phyloP scores from a whole-genome alignment of 2,329 filamentous ascomycete genomes.

The Aspergillus cejpii region DNA sequence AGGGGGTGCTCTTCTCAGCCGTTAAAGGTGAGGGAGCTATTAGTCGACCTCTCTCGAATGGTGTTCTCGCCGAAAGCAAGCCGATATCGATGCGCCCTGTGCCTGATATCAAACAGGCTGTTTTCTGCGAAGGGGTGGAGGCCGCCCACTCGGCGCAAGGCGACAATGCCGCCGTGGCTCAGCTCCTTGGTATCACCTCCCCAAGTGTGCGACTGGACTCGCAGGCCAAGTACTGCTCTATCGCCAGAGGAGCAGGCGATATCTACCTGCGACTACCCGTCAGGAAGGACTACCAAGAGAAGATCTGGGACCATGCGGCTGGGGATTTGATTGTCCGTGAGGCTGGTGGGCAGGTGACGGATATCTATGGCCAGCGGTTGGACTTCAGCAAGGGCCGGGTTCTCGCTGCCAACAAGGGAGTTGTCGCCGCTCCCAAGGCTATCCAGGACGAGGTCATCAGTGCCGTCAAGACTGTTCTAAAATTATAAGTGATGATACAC shows the following conservation, averaged over 20 bases:
- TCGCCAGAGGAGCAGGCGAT: conserved; percentile 88
- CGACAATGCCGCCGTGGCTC: conserved; percentile 78
- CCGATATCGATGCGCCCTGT: conserved; percentile 74
- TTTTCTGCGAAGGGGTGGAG: conserved; percentile 96
- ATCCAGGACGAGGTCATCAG: conserved; percentile 70
- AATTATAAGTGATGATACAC: conserved; percentile 33
- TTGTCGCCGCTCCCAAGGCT: conserved; percentile 74
- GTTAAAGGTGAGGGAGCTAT: conserved; percentile 71
- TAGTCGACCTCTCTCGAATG: conserved; percentile 64
- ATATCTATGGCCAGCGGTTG: conserved; percentile 74
- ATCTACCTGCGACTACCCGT: conserved; percentile 87
- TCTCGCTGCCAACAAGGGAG: conserved; percentile 82
- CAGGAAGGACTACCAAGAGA: conserved; percentile 85
- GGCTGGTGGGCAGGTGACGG: conserved; percentile 85
- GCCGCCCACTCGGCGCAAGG: conserved; percentile 83
- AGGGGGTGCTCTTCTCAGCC: conserved; percentile 83
- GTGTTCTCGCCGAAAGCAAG: conserved; percentile 44
- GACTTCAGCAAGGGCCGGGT: conserved; percentile 85
- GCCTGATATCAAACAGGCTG: conserved; percentile 66
- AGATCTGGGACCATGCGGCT: conserved; percentile 99
- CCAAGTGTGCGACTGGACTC: conserved; percentile 95
- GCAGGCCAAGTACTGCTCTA: conserved; percentile 94
- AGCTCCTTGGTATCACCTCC: conserved; percentile 76
- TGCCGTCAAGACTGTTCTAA: conserved; percentile 74
- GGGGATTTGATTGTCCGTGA: conserved; percentile 91